Conservation (phyloP, 345 rosid species). For the Xanthoceras sorbifolium region DNA sequence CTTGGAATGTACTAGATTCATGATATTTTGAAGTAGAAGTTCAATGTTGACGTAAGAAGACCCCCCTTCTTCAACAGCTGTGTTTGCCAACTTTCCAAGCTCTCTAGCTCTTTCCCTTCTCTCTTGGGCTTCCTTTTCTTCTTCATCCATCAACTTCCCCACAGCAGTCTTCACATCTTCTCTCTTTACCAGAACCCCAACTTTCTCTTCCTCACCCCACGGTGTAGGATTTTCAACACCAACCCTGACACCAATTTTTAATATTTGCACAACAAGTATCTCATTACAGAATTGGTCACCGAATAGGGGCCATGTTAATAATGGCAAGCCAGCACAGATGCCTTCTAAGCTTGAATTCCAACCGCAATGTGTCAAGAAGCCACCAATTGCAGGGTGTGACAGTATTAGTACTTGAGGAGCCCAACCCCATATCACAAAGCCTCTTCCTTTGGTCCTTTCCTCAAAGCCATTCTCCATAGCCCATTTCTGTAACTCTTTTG, state of each 20-base stretch:
- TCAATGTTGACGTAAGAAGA: conserved; percentile 28
- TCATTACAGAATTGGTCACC: conserved; percentile 9
- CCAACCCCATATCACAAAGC: conserved; percentile 12
- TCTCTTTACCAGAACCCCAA: conserved; percentile 24
- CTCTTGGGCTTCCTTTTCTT: conserved; percentile 22
- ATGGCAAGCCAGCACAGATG: neutral
- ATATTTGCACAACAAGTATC: neutral
- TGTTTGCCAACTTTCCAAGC: conserved; percentile 24
- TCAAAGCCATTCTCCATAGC: neutral
- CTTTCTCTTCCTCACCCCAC: neutral
- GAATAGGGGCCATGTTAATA: conserved; percentile 11
- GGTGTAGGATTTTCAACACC: neutral
- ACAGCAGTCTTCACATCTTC: conserved; percentile 23
- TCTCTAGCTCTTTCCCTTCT: conserved; percentile 30
- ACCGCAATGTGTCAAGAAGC: conserved; percentile 19
- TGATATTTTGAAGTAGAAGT: neutral
- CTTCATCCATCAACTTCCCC: conserved; percentile 13
- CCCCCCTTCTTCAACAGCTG: conserved; percentile 29
- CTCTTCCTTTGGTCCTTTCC: conserved; percentile 9
- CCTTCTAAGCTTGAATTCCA: conserved; percentile 14
- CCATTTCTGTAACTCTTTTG: neutral
- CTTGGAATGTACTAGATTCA: neutral
- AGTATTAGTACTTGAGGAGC: conserved; percentile 16
- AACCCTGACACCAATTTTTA: neutral
- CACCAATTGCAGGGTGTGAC: conserved; percentile 20